Conservation (phyloP, 768 basidiomycete genomes). For the Mycena sanguinolenta region DNA sequence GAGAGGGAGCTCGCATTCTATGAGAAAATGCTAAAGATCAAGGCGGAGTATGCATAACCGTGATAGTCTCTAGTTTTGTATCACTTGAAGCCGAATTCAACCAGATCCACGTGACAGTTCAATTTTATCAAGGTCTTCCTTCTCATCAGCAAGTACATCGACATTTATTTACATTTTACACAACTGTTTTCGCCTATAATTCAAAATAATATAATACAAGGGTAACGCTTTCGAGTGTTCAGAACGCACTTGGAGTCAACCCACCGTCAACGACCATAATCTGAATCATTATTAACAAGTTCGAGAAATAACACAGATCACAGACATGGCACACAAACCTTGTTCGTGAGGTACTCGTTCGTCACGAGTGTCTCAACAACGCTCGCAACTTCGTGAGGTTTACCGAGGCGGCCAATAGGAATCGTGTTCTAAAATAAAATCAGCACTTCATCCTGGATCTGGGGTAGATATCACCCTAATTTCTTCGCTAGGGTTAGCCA, state of each 20-base stretch:
- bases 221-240: conserved; percentile 25
- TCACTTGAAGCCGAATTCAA: no score
- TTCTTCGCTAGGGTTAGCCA: conserved; percentile 54
- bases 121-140: neutral
- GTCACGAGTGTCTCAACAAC: conserved; percentile 64
- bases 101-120: no score
- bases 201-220: no score
- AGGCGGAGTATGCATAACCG: neutral
- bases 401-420: conserved; percentile 65
- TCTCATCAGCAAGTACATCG: no score
- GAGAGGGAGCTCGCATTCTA: conserved; percentile 61
- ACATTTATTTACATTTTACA: no score
- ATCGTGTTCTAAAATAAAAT: conserved; percentile 54
- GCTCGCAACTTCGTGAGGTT: conserved; percentile 64
- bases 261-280: conserved; percentile 64
- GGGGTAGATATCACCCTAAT: conserved; percentile 42
- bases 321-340: conserved; percentile 47
- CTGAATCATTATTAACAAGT: conserved; percentile 41
- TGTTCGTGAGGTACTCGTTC: conserved; percentile 71
- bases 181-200: no score
- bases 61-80: no score
- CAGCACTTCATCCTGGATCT: conserved; percentile 30
- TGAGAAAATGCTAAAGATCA: conserved; percentile 44
- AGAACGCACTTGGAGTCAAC: conserved; percentile 57
- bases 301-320: neutral